Base-by-base conservation (phyloP, 345 rosid genomes). In the Acer saccharum region DNA sequence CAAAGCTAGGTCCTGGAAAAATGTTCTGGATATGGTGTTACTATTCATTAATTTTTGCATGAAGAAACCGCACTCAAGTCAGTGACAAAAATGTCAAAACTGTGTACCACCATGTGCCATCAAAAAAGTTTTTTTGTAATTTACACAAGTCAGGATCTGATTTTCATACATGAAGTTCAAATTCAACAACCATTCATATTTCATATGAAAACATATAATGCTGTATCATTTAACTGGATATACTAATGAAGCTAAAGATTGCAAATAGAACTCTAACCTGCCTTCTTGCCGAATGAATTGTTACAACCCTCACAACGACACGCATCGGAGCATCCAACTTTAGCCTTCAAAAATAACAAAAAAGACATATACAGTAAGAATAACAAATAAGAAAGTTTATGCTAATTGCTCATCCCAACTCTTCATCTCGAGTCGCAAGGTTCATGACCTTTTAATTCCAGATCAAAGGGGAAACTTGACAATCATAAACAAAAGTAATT, bases 241-340 rank as follows among this genome's bases (percentile, higher is more conserved):
- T 7, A 57, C 7, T 18, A 10, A 41, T 35, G 52, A 32, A 58
- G 20, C 50, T 35, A 27, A 55, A 68, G 67, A 62, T 68, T 48
- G 50, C 4, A 52, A 25, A 27, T 65, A 32, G 18, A 75, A 57
- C 10, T 8, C 69, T 61, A 50, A 86, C 88, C 86, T 74, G 70
- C 13, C 74, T 83, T 87, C 75, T 72, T 77, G 46, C 87, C 87
- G 16, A 68, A 81, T 39, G 85, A 39, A 75, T 87, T 87, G 60
- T 74, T 35, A 70, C 90, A 87, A 72, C 66, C 70, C 77, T 85
- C 90, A 65, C 90, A 87, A 14, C 84, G 80, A 71, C 90, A 87
- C 76, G 81, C 85, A 52, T 73, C 79, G 16, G 81, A 81, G 81
- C 88, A 87, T 78, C 90, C 90, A 67, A 87, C 87, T 20, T 79